Base-by-base conservation (phyloP, 2,329 filamentous ascomycete species). In the Fusarium pseudoanthophilum region DNA sequence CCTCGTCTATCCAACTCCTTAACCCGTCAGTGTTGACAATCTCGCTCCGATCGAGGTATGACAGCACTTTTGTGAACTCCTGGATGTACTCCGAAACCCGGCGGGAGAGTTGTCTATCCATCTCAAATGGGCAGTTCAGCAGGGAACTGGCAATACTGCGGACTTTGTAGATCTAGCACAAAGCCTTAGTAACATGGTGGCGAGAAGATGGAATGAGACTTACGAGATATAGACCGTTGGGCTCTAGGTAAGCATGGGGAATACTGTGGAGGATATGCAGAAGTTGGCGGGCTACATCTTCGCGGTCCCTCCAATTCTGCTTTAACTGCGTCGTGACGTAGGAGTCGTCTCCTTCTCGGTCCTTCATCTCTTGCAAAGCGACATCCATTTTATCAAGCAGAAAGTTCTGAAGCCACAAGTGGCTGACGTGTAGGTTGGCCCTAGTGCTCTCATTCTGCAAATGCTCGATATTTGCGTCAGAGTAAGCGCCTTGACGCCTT, bases 1-100 rank as follows among this genome's bases (percentile, higher is more conserved):
- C 58, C 28, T 60, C 58, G 5, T 63, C 61, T 42, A 64, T 61
- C 61, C 61, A 64, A 32, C 61, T 64, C 24, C 57, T 42, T 3
- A 64, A 13, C 0, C 61, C 45, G 21, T 49, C 36, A 0, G 61
- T 61, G 21, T 64, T 64, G 1, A 61, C 56, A 21, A 61, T 64
- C 56, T 64, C 61, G 36, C 61, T 64, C 7, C 43, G 21, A 5
- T 64, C 61, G 4, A 64, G 61, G 11, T 61, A 61, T 4, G 61
- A 64, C 20, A 64, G 26, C 7, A 64, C 56, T 34, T 64, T 61
- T 24, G 61, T 49, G 2, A 64, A 64, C 18, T 64, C 56, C 4
- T 51, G 37, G 11, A 64, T 18, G 4, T 61, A 64, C 15, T 60
- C 61, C 2, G 36, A 51, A 0, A 36, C 56, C 30, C 56, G 61